These are phyloP conservation scores for Serendipita vermifera DNA, from an alignment of 768 basidiomycete species.

Conservation along the genomic window DNA sequence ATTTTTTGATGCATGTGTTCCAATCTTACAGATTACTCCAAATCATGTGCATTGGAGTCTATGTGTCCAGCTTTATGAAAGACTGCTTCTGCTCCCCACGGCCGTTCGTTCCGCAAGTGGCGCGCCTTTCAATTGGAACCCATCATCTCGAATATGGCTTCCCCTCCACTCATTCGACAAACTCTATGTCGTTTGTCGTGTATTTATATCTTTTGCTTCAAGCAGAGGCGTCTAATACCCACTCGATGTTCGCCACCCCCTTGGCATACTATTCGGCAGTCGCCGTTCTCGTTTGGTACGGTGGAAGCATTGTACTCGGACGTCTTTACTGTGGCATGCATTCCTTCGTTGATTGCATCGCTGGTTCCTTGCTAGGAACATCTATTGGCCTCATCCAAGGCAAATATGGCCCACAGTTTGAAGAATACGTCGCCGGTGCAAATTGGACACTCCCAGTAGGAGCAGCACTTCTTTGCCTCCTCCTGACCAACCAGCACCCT, in stretches of 20 bases:
- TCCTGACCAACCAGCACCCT: slow-evolving; percentile 78
- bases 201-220: slow-evolving; percentile 36
- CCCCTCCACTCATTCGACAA: slow-evolving; percentile 90
- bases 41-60: slow-evolving; percentile 68
- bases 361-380: slow-evolving; percentile 52
- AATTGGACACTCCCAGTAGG: slow-evolving; percentile 39
- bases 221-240: slow-evolving; percentile 23
- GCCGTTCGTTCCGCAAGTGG: slow-evolving; percentile 82
- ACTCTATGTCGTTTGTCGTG: slow-evolving; percentile 78
- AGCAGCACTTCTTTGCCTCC: slow-evolving; percentile 43
- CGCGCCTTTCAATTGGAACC: slow-evolving; percentile 71
- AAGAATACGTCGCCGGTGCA: slow-evolving; percentile 29
- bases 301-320: slow-evolving; percentile 61
- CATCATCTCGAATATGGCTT: slow-evolving; percentile 91
- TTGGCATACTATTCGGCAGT: slow-evolving; percentile 24
- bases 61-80: slow-evolving; percentile 75
- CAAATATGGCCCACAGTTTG: slow-evolving; percentile 22
- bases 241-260: slow-evolving; percentile 28
- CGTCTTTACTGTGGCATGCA: slow-evolving; percentile 85
- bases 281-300: slow-evolving; percentile 41
- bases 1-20: slow-evolving; percentile 11
- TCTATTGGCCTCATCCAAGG: slow-evolving; percentile 43
- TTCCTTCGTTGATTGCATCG: slow-evolving; percentile 59
- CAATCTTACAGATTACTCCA: slow-evolving; percentile 42
- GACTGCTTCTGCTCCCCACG: slow-evolving; percentile 84